Base-by-base conservation (phyloP, 176 grass and related monocot genomes). In the Bolboschoenus planiculmis region DNA sequence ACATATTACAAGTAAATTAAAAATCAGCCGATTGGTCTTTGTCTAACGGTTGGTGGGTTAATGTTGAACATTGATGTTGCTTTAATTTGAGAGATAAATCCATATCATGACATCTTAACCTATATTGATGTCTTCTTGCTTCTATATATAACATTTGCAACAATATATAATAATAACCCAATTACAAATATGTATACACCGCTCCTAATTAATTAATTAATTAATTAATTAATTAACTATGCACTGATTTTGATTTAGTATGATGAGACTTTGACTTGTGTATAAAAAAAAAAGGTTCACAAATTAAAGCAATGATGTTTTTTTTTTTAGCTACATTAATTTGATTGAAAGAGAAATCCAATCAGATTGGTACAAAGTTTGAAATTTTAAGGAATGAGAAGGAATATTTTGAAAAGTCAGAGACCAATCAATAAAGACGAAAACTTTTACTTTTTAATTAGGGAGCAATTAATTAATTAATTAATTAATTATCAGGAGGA, bases 21-120 rank as follows among this genome's bases (percentile, higher is more conserved):
- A 68, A 21, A 39, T 21, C 35, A 74, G 23, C 23, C 76, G 11
- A 42, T 46, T 46, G 24, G 78, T 81, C 78, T 81, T 63, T 81
- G 36, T 81, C 78, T 2, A 81, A 61, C n/a, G 54, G 78, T 81
- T 81, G 55, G 35, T 0, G 26, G 50, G 78, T 81, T 62, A 81
- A 14, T 81, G 33, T 62, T 81, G 3, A 62, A 81, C 0, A 79
- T 55, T 57, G 31, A 35, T 50, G 78, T 64, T 81, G 79, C 79
- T 81, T 81, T 81, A 13, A 31, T 63, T 59, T 46, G 79, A 61
- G 79, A 34, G 26, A 48, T n/a, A n/a, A 81, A 64, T 21, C 0
- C 30, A 18, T 64, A 81, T 15, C 26, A 64, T 7, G 79, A 81
- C 79, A 81, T 43, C 79, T 81, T 7, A 81, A 81, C 79, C 21